Evolutionary conservation across 192 early-diverging fungal genomes (phyloP).

Genomic region (Umbelopsis sp.): DNA sequence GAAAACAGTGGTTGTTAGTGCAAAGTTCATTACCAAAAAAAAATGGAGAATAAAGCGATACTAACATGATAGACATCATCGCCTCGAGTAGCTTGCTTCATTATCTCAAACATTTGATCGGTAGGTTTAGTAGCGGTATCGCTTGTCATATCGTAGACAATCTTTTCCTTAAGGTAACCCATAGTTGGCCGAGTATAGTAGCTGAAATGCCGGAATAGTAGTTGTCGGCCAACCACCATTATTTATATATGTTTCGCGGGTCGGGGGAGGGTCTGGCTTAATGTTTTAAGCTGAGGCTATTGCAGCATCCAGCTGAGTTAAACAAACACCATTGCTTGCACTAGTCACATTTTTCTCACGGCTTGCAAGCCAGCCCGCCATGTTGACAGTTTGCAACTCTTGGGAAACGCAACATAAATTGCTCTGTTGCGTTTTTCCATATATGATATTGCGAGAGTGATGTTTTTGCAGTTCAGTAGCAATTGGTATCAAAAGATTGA

Average conservation of each 20-base stretch:
- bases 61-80: constrained; percentile 63
- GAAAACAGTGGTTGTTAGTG: constrained; percentile 10
- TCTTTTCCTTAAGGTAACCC: constrained; percentile 17
- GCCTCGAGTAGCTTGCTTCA: constrained; percentile 54
- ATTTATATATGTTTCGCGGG: not conserved
- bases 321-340: not conserved
- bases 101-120: constrained; percentile 63
- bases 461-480: too few species aligned
- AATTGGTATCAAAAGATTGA: too few species aligned
- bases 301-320: too few species aligned
- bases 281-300: not conserved
- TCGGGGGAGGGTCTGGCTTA: not conserved
- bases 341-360: constrained; percentile 23
- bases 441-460: too few species aligned
- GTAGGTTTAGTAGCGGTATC: constrained; percentile 64
- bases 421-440: too few species aligned
- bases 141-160: constrained; percentile 45
- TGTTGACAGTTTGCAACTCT: too few species aligned
- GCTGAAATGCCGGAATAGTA: not conserved
- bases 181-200: constrained; percentile 4
- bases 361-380: not conserved
- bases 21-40: constrained; percentile 4
- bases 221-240: not conserved
- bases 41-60: not conserved
- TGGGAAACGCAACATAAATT: too few species aligned